Base-by-base conservation (phyloP, 495 filamentous ascomycete species). In the Aspergillus avenaceus region DNA sequence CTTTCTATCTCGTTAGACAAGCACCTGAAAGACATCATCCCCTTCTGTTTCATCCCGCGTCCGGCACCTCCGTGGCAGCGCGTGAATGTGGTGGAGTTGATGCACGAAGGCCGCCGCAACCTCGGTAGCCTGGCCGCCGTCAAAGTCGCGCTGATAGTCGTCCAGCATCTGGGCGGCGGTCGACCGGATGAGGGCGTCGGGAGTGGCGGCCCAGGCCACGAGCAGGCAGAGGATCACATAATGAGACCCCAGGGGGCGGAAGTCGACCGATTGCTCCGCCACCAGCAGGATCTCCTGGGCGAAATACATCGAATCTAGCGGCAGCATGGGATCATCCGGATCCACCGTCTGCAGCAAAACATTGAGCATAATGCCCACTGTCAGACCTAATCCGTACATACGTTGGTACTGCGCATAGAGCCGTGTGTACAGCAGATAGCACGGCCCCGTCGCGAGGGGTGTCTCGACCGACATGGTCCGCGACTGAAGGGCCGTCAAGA, bases 181-280 rank as follows among this genome's bases (percentile, higher is more conserved):
- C 2, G 22, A 25, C 26, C 56, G 49, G 16, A 65, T 27, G 2
- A 34, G 22, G 9, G 37, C 36, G 29, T 71, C 60, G 2, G 42
- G 37, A 14, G 56, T 65, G 14, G 60, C 61, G 8, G 56, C 43
- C 64, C 63, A 69, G 7, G 70, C 67, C 12, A 53, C 49, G 4
- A 48, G 31, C 12, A 71, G 49, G 23, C 59, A 61, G 13, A 70
- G n/a, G 8, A 62, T 19, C 2, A 71, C 47, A 54, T 66, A 71
- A 8, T 50, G 58, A 11, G 70, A 47, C 4, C 64, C 72, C 23
- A 75, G 49, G 3, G 72, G 72, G 16, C 67, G 46, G 41, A 66
- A 68, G 0, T 49, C 49, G 8, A 44, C 45, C 0, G 63, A 59
- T 0, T 55, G 31, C 23, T 65, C 55, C 0, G 63, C 64, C 11